phyloP scores from a whole-genome alignment of 2,329 filamentous ascomycete genomes.

The Xylaria sp. region DNA sequence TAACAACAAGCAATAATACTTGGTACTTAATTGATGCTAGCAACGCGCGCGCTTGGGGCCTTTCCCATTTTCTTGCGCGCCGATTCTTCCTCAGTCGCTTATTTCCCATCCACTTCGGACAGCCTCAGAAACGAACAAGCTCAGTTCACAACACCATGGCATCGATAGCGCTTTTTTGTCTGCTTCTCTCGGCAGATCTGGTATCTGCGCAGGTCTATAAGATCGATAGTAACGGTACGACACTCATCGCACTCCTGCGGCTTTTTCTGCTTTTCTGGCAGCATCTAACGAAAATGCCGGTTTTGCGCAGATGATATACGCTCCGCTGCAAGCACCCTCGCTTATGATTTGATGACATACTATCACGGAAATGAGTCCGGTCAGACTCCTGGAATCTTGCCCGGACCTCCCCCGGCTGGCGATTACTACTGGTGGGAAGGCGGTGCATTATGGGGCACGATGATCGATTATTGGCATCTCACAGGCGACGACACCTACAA shows the following conservation, averaged over 20 bases:
- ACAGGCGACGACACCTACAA: conserved; percentile 65
- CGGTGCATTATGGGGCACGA: conserved; percentile 50
- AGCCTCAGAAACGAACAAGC: not conserved
- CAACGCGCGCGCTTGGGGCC: conserved; percentile 4
- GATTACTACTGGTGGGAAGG: conserved; percentile 53
- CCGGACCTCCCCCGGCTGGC: conserved; percentile 49
- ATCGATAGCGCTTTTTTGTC: conserved; percentile 20
- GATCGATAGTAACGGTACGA: conserved; percentile 43
- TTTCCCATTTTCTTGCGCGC: conserved; percentile 5
- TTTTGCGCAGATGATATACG: conserved; percentile 63
- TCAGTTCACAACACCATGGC: conserved; percentile 23
- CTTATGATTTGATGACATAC: conserved; percentile 49
- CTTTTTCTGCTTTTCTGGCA: not conserved
- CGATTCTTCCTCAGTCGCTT: conserved; percentile 1
- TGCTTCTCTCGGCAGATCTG: conserved; percentile 31
- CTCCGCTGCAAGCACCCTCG: conserved; percentile 48
- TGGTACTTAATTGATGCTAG: not conserved
- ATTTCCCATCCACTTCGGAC: not conserved
- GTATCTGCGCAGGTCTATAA: conserved; percentile 38
- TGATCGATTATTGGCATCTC: conserved; percentile 60
- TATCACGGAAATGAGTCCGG: conserved; percentile 51
- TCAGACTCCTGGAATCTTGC: conserved; percentile 49
- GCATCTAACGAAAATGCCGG: conserved; percentile 27
- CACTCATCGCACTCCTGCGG: not conserved
- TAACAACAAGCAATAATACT: not conserved